Evolutionary conservation across 106 monocot genomes (phyloP).

Genomic region (Dioscorea alata): DNA sequence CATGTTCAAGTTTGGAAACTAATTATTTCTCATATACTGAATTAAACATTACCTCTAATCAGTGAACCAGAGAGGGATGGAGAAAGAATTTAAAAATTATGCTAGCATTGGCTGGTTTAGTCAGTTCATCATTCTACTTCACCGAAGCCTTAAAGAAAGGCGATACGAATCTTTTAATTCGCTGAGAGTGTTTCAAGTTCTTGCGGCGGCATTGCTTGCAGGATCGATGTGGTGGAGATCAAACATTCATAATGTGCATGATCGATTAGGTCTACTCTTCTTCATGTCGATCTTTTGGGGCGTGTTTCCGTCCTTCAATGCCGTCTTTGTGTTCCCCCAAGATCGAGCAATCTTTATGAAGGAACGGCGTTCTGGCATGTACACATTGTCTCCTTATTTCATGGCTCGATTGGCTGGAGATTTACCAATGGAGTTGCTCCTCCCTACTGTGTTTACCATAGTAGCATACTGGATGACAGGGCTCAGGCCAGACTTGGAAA

Average conservation of each 20-base stretch:
- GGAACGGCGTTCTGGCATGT: constrained; percentile 48
- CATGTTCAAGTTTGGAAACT: not conserved
- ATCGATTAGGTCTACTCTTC: constrained; percentile 93
- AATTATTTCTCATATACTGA: not conserved
- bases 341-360: constrained; percentile 43
- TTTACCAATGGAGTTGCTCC: constrained; percentile 57
- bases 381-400: constrained; percentile 57
- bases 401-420: constrained; percentile 42
- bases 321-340: constrained; percentile 60
- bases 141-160: constrained; percentile 76
- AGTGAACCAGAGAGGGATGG: not conserved
- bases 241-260: constrained; percentile 42
- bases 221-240: constrained; percentile 93
- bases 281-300: constrained; percentile 98
- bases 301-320: constrained; percentile 39
- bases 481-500: constrained; percentile 6
- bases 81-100: constrained; percentile 14
- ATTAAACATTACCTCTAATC: not conserved
- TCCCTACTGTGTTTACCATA: constrained; percentile 31
- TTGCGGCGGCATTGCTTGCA: constrained; percentile 56
- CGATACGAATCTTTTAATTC: constrained; percentile 86
- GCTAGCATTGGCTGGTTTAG: constrained; percentile 57
- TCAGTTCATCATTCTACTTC: constrained; percentile 78
- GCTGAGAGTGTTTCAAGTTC: constrained; percentile 68
- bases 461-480: constrained; percentile 50